Base-by-base conservation (phyloP, 2,329 filamentous ascomycete genomes). In the Alternaria sp. region DNA sequence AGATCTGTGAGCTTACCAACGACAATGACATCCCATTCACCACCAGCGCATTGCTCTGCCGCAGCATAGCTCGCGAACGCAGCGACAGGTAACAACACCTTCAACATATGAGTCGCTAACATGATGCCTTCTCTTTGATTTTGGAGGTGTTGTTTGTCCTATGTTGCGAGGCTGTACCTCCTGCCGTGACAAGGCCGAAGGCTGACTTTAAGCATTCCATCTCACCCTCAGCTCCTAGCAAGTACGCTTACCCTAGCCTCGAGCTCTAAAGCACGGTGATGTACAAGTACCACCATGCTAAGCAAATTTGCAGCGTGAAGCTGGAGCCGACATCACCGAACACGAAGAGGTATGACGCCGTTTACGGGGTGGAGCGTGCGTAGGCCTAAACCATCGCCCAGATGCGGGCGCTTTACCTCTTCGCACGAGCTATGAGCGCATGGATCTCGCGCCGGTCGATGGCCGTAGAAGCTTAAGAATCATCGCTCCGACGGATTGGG, bases 1-100 rank as follows among this genome's bases (percentile, higher is more conserved):
- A 5, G 5, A 19, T 21, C 5, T 32, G 44, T 5, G n/a, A 23
- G 26, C 62, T 47, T 66, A 68, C 67, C 67, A 26, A 73, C 63
- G 44, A 73, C 43, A 26, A 73, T 73, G n/a, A 71, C 70, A 63
- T 73, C 71, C 63, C 68, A 73, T 25, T 67, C 63, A 59, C 65
- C 63, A 49, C 54, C 62, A 21, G 25, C 52, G 36, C 62, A 65
- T 8, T 19, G 25, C 49, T 58, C 25, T 32, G 65, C 58, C 3
- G 26, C 32, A 57, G 60, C 57, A 46, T 28, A 53, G 43, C 56
- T 30, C 12, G 49, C 30, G 17, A 62, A 12, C 6, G 64, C 25
- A n/a, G 63, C 61, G 36, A 55, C 53, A 3, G 66, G 61, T 19
- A 68, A 49, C 43, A 71, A n/a, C n/a, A 52, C 54, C 44, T 56